These are phyloP conservation scores for Lachnellula cervina DNA, from an alignment of 2,329 filamentous ascomycete genomes.

Conservation along the genomic window DNA sequence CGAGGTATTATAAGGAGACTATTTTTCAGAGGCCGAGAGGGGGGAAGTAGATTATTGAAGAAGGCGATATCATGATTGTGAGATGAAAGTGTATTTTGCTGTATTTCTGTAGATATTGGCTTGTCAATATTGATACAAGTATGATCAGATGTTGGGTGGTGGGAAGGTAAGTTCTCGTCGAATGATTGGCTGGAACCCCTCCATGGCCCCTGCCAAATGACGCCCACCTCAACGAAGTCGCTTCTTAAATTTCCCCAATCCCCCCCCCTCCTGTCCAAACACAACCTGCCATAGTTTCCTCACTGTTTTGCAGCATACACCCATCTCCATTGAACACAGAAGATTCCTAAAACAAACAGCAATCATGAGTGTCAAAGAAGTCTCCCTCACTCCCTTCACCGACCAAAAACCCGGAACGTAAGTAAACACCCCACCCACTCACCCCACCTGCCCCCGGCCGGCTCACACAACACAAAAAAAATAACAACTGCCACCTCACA, in stretches of 20 bases:
- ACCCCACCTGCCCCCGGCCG: slow-evolving; percentile 21
- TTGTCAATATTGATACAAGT: neutral
- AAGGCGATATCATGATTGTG: neutral
- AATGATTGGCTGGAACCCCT: neutral
- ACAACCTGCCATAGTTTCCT: neutral
- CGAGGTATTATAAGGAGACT: slow-evolving; percentile 69
- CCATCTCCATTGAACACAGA: slow-evolving; percentile 1
- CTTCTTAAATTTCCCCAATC: neutral
- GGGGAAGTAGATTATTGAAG: neutral
- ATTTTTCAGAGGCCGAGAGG: slow-evolving; percentile 49
- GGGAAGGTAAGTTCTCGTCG: neutral
- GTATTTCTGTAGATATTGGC: neutral
- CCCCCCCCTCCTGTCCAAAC: neutral
- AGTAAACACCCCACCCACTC: slow-evolving; percentile 42
- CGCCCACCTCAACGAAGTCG: neutral
- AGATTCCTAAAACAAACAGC: slow-evolving; percentile 6
- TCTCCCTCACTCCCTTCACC: slow-evolving; percentile 77
- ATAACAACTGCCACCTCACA: slow-evolving; percentile 35
- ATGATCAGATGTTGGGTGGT: neutral
- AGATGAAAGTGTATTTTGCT: neutral
- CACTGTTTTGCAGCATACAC: slow-evolving; percentile 4
- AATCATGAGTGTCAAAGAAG: slow-evolving; percentile 71
- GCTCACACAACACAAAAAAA: slow-evolving; percentile 17
- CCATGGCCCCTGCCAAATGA: neutral
- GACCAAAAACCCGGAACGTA: slow-evolving; percentile 99